A percentile compares a stretch with the other conserved stretches of the same genome.
phyloP scores from a whole-genome alignment of 129 eudicot species.

The Helianthus tuberosus region DNA sequence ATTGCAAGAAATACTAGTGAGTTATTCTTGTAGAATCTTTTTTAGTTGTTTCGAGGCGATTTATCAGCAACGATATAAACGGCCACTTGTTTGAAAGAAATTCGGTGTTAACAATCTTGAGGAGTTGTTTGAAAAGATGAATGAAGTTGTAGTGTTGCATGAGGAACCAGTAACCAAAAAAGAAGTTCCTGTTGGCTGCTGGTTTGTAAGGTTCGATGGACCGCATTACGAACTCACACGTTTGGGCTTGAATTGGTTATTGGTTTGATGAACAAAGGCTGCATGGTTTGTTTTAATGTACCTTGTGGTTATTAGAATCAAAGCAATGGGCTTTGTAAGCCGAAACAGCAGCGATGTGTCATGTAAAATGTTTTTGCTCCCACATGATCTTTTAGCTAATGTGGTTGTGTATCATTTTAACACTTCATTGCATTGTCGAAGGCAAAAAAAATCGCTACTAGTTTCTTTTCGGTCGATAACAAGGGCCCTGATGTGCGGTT shows the following conservation, averaged over 20 bases:
- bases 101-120: conserved; percentile 72
- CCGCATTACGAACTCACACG: background rate
- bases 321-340: conserved; percentile 20
- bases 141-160: conserved; percentile 66
- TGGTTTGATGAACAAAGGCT: conserved; percentile 19
- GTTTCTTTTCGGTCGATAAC: too few species aligned
- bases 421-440: too few species aligned
- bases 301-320: too few species aligned
- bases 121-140: conserved; percentile 76
- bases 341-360: conserved; percentile 15
- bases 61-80: conserved; percentile 78
- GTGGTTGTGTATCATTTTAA: too few species aligned
- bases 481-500: too few species aligned
- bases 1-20: conserved; percentile 82
- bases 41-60: conserved; percentile 73
- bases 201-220: conserved; percentile 28
- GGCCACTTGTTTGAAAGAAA: conserved; percentile 52
- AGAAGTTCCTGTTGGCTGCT: conserved; percentile 66
- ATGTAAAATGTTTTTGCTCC: conserved; percentile 22
- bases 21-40: conserved; percentile 78
- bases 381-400: conserved; percentile 32
- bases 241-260: conserved; percentile 14
- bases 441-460: too few species aligned
- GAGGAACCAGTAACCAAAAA: conserved; percentile 76
- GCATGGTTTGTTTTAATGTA: conserved; percentile 7